Conservation (phyloP, 2,329 filamentous ascomycete species). For the Penicillium psychrosexuale region DNA sequence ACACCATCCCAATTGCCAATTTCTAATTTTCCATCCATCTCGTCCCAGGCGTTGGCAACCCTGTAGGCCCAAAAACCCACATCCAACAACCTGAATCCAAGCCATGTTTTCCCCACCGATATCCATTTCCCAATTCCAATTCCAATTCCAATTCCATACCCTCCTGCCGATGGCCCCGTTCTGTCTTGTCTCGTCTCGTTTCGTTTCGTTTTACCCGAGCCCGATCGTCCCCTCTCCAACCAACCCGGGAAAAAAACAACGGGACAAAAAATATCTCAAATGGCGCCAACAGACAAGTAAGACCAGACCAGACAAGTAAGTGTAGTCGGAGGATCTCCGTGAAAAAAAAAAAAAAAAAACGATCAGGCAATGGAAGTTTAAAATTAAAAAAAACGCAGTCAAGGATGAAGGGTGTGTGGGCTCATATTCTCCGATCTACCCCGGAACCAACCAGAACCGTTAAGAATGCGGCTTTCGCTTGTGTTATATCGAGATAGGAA, state of each 20-base stretch:
- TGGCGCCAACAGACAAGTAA: too few species aligned
- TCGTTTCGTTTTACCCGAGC: too few species aligned
- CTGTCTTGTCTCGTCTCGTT: too few species aligned
- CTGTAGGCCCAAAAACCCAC: neutral
- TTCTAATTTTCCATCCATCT: neutral
- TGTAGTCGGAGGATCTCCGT: neutral
- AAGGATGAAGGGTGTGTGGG: neutral
- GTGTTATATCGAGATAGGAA: neutral
- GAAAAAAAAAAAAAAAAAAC: neutral
- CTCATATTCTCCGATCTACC: conserved; percentile 1
- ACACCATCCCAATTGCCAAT: neutral
- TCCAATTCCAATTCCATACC: neutral
- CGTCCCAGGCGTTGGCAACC: neutral
- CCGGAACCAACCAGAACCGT: neutral
- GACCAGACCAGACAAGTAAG: too few species aligned
- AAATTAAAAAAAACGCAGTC: neutral
- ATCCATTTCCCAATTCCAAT: neutral
- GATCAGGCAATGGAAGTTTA: neutral
- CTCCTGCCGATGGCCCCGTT: too few species aligned
- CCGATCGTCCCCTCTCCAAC: too few species aligned
- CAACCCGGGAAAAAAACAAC: too few species aligned
- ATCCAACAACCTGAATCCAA: conserved; percentile 1
- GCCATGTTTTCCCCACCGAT: neutral
- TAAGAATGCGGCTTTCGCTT: neutral
- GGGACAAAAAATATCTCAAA: too few species aligned